Evolutionary conservation across 305 asterid species (phyloP).

Genomic region (Andrographis paniculata): DNA sequence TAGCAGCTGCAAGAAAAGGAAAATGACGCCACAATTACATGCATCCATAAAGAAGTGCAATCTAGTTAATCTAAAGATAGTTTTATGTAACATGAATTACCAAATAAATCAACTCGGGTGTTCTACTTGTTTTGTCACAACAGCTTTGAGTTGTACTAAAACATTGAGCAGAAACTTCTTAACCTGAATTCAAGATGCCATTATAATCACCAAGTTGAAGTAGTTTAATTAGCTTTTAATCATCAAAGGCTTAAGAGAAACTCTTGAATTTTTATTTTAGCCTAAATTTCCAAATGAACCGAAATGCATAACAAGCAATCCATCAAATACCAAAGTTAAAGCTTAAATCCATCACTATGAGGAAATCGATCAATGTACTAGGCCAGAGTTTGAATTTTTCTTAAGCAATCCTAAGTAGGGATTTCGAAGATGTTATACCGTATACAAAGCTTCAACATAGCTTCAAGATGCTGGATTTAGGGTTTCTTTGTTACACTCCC

Average conservation of each 20-base stretch:
- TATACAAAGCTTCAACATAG: too few relatives aligned
- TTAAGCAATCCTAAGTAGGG: too few relatives aligned
- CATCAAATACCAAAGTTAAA: too few relatives aligned
- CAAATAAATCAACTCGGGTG: background rate
- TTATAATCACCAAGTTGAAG: too few relatives aligned
- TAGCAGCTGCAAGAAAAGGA: conserved; percentile 14
- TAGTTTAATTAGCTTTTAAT: background rate
- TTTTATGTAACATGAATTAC: background rate
- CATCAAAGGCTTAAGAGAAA: background rate
- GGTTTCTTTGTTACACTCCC: conserved; percentile 5
- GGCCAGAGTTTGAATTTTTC: too few relatives aligned
- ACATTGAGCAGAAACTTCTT: background rate
- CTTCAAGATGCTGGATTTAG: conserved; percentile 9
- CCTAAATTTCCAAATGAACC: too few relatives aligned
- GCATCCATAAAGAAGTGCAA: background rate
- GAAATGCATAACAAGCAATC: too few relatives aligned
- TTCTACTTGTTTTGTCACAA: background rate
- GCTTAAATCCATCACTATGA: too few relatives aligned
- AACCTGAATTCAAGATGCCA: conserved; percentile 1
- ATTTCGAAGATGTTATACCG: too few relatives aligned
- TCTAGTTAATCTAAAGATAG: background rate
- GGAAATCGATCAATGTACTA: too few relatives aligned
- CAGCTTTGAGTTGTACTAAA: background rate
- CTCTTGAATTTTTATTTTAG: background rate
- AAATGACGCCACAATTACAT: conserved; percentile 1